Percentiles rank a stretch among this genome's conserved stretches.
Evolutionary conservation across 2,329 filamentous ascomycete species (phyloP).

Genomic region (Neurospora sp.): DNA sequence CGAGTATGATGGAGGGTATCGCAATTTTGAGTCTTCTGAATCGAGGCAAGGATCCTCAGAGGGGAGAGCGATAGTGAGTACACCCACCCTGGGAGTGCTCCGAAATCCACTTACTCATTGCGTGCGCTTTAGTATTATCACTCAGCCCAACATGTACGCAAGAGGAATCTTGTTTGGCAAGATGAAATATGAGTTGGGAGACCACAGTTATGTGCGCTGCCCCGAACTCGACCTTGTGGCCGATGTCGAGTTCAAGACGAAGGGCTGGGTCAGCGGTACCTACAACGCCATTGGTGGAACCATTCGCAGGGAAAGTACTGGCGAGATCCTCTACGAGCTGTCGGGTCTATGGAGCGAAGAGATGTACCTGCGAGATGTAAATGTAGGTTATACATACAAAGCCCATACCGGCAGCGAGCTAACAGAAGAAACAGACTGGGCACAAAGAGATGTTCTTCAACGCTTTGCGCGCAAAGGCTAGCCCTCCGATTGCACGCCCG

Average conservation of each 20-base stretch:
- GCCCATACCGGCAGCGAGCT: not conserved
- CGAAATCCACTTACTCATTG: not conserved
- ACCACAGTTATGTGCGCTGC: slow-evolving; percentile 87
- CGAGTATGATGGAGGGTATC: slow-evolving; percentile 96
- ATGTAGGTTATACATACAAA: slow-evolving; percentile 37
- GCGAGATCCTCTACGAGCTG: slow-evolving; percentile 81
- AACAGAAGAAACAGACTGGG: slow-evolving; percentile 52
- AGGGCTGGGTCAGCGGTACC: slow-evolving; percentile 90
- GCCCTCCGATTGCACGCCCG: slow-evolving; percentile 62
- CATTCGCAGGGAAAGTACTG: slow-evolving; percentile 81
- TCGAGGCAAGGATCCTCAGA: slow-evolving; percentile 52
- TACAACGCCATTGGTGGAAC: slow-evolving; percentile 92
- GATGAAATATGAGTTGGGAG: slow-evolving; percentile 98
- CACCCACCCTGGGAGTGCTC: not conserved
- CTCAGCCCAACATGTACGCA: slow-evolving; percentile 98
- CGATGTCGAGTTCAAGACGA: slow-evolving; percentile 97
- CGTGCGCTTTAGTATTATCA: slow-evolving; percentile 58
- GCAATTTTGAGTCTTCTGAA: slow-evolving; percentile 79
- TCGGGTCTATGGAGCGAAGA: slow-evolving; percentile 90
- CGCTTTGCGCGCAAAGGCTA: slow-evolving; percentile 66
- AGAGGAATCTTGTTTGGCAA: slow-evolving; percentile 94
- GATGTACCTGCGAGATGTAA: slow-evolving; percentile 81
- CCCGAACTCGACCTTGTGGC: slow-evolving; percentile 78
- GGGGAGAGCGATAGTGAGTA: slow-evolving; percentile 79
- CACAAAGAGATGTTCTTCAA: slow-evolving; percentile 87